A percentile compares a stretch with the other conserved stretches of the same genome.
phyloP scores from a whole-genome alignment of 257 asterid species.

The Solanum appendiculatum region DNA sequence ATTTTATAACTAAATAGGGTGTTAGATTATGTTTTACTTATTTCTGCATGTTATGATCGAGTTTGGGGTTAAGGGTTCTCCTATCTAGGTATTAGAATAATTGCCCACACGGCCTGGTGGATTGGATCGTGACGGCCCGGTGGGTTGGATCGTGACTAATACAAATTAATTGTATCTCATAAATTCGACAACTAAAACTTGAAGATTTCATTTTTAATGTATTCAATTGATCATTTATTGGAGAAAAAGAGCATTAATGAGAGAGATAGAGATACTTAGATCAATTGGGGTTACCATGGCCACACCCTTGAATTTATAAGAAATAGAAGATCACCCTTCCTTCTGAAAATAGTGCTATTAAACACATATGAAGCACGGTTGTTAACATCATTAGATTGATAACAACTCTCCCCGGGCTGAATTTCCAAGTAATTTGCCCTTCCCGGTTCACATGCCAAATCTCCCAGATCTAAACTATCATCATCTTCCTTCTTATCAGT shows the following conservation, averaged over 20 bases:
- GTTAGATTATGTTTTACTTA: too few relatives aligned
- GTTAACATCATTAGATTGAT: slow-evolving; percentile 74
- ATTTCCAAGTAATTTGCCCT: slow-evolving; percentile 86
- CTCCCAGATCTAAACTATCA: neutral
- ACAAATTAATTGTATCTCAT: neutral
- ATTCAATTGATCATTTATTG: neutral
- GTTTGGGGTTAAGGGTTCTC: too few relatives aligned
- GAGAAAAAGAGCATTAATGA: neutral
- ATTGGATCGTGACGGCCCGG: too few relatives aligned
- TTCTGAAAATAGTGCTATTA: slow-evolving; percentile 77
- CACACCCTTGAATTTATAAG: slow-evolving; percentile 94
- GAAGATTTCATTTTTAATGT: neutral
- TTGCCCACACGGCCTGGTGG: too few relatives aligned
- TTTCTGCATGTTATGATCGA: too few relatives aligned
- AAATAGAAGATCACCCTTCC: slow-evolving; percentile 46
- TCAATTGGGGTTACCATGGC: slow-evolving; percentile 91
- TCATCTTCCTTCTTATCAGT: too few relatives aligned
- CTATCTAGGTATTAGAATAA: too few relatives aligned
- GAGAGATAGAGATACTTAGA: slow-evolving; percentile 58
- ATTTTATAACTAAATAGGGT: too few relatives aligned
- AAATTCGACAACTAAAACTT: neutral
- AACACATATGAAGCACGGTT: slow-evolving; percentile 86
- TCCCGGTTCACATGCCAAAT: slow-evolving; percentile 99
- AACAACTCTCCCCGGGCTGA: slow-evolving; percentile 93
- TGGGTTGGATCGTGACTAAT: too few relatives aligned